A percentile compares a stretch with the other conserved stretches of the same genome.
These are phyloP conservation scores for Fusarium acutatum DNA, from an alignment of 2,329 filamentous ascomycete genomes.

Conservation along the genomic window DNA sequence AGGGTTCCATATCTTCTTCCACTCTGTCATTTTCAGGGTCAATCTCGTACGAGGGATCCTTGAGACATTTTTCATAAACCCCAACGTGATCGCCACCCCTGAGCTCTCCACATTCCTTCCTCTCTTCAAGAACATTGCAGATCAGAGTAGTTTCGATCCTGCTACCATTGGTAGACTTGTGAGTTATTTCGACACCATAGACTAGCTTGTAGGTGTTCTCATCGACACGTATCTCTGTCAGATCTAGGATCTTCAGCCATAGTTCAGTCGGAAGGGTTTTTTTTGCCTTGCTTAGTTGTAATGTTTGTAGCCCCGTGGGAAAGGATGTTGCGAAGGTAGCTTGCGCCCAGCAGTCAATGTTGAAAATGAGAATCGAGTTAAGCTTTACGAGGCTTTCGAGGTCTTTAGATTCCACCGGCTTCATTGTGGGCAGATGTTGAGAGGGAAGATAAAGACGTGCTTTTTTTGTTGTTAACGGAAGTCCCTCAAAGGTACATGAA, in stretches of 20 bases:
- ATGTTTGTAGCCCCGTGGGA: accelerated
- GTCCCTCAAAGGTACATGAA: background rate
- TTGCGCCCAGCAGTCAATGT: background rate
- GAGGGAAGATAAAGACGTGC: background rate
- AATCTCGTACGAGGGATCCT: background rate
- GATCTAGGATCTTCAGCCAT: background rate
- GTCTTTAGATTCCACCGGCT: background rate
- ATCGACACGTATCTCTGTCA: accelerated
- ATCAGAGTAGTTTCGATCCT: background rate
- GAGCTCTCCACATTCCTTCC: background rate
- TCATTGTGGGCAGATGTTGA: background rate
- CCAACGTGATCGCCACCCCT: accelerated
- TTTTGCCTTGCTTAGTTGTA: background rate
- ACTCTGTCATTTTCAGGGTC: background rate
- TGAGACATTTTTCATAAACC: background rate
- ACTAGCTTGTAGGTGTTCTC: accelerated
- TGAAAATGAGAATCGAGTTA: background rate
- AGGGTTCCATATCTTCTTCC: background rate
- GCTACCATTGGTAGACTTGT: accelerated
- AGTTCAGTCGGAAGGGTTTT: background rate
- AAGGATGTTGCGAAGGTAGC: background rate
- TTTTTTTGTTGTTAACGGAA: background rate
- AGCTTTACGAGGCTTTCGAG: accelerated
- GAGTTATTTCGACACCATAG: background rate
- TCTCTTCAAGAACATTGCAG: background rate